Base-by-base conservation (phyloP, 2,329 filamentous ascomycete species). In the Alternaria brassicae region DNA sequence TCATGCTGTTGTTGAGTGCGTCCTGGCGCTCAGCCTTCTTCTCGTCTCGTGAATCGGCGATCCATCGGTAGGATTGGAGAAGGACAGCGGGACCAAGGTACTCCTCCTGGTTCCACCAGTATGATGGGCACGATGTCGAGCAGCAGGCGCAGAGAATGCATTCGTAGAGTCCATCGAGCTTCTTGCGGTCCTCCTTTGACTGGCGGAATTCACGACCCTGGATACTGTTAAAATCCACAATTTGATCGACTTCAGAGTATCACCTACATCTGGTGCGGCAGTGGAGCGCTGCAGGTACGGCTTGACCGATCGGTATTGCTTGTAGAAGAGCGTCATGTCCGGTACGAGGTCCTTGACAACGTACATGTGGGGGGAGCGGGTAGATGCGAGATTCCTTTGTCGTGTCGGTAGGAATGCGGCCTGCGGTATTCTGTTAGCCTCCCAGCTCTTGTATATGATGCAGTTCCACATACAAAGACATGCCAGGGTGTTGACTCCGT, bases 261-360 rank as follows among this genome's bases (percentile, higher is more conserved):
- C 45, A 85, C 90, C 79, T 86, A 96, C 92, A 77, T 97, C 91
- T 69, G 89, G 87, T 41, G 92, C 83, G 55, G 91, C 90, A 27
- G 92, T 95, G 66, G 93, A 90, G 76, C 93, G 88, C 84, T 98
- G 95, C 53, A 99, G 89, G 80, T 97, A 99, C 41, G 95, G 95
- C 89, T 98, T 96, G 83, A 99, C 97, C 15, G 93, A 97, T 83
- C 97, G 97, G 88, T 99, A 99, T 86, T 99, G 95, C 87, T 98
- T 98, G 88, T 99, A 99, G 84, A 99, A 98, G 77, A 95, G 91
- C 64, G 95, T 99, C 83, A 99, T 84, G 79, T 99, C 95, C 60
- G 95, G 94, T 32, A 99, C 95, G 64, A 99, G 88, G 79, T 99
- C 95, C 88, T 98, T 99, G 83, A 99, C 93, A 71, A 99, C 92